Percentiles rank a stretch among this genome's conserved stretches.
These are phyloP conservation scores for Xylaria sp. DNA, from an alignment of 2,329 filamentous ascomycete species.

Conservation along the genomic window DNA sequence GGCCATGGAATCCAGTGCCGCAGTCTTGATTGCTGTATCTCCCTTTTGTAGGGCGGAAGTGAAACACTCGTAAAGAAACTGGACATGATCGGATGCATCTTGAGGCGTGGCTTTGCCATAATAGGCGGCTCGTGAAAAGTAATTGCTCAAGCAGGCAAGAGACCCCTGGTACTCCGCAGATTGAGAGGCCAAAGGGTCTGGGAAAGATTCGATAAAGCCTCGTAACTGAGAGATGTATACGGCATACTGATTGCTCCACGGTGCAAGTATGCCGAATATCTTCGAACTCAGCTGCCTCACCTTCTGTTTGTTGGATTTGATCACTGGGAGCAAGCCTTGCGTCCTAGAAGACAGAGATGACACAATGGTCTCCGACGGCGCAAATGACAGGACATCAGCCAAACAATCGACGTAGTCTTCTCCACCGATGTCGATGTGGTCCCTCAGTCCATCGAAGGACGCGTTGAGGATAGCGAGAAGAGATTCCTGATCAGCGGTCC, in stretches of 20 bases:
- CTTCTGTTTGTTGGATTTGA: constrained; percentile 73
- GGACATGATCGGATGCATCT: constrained; percentile 28
- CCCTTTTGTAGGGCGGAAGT: constrained; percentile 18
- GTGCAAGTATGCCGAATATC: constrained; percentile 74
- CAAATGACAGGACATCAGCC: constrained; percentile 34
- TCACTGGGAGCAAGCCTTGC: constrained; percentile 57
- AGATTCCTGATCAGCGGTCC: constrained; percentile 41
- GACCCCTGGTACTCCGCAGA: constrained; percentile 38
- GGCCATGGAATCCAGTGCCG: constrained; percentile 35
- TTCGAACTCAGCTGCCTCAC: constrained; percentile 69
- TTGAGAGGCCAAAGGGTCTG: constrained; percentile 31
- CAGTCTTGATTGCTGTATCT: constrained; percentile 30
- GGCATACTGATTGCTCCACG: constrained; percentile 57
- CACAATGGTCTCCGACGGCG: constrained; percentile 37
- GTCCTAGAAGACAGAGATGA: constrained; percentile 47
- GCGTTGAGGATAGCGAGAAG: constrained; percentile 53
- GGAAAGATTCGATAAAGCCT: constrained; percentile 28
- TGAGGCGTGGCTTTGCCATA: constrained; percentile 27
- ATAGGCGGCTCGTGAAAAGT: constrained; percentile 31
- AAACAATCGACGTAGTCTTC: constrained; percentile 36
- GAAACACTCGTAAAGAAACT: constrained; percentile 28
- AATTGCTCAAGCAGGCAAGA: constrained; percentile 33
- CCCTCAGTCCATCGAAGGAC: constrained; percentile 60
- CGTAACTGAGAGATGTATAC: constrained; percentile 43
- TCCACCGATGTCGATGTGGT: constrained; percentile 41